Percentiles rank a stretch among this genome's conserved stretches.
phyloP scores from a whole-genome alignment of 2,329 filamentous ascomycete species.

The Colletotrichum agaves region DNA sequence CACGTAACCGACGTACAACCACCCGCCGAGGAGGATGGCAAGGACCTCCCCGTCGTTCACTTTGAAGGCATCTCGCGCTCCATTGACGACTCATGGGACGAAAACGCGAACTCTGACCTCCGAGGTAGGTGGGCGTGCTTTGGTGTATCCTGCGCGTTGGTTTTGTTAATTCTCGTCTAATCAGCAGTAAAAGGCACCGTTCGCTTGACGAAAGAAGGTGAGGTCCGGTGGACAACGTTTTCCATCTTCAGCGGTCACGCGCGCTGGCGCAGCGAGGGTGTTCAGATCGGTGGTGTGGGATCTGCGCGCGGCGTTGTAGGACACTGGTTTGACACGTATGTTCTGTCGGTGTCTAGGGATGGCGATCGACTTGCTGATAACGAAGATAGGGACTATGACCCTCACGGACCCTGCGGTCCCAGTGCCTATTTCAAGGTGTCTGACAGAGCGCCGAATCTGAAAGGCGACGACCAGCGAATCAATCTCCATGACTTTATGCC shows the following conservation, averaged over 20 bases:
- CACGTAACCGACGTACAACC: slow-evolving; percentile 69
- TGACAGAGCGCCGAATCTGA: slow-evolving; percentile 46
- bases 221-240: slow-evolving; percentile 79
- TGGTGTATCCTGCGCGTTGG: slow-evolving; percentile 22
- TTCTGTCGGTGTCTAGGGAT: not conserved
- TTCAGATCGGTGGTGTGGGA: slow-evolving; percentile 76
- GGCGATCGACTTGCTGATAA: slow-evolving; percentile 10
- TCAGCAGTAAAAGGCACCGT: slow-evolving; percentile 63
- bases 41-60: slow-evolving; percentile 71
- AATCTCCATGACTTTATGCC: slow-evolving; percentile 38
- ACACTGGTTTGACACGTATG: slow-evolving; percentile 81
- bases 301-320: slow-evolving; percentile 77
- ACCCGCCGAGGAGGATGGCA: slow-evolving; percentile 67
- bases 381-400: slow-evolving; percentile 67
- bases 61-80: slow-evolving; percentile 73
- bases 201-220: slow-evolving; percentile 73
- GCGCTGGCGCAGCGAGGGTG: slow-evolving; percentile 79
- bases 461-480: slow-evolving; percentile 36
- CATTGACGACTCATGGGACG: slow-evolving; percentile 73
- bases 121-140: slow-evolving; percentile 59
- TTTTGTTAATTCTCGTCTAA: slow-evolving; percentile 27
- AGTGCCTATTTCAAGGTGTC: slow-evolving; percentile 79
- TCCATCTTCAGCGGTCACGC: slow-evolving; percentile 73
- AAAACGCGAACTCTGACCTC: slow-evolving; percentile 74
- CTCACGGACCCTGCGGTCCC: slow-evolving; percentile 76